Evolutionary conservation across 306 rosid species (phyloP).

Genomic region (Senna siamea): DNA sequence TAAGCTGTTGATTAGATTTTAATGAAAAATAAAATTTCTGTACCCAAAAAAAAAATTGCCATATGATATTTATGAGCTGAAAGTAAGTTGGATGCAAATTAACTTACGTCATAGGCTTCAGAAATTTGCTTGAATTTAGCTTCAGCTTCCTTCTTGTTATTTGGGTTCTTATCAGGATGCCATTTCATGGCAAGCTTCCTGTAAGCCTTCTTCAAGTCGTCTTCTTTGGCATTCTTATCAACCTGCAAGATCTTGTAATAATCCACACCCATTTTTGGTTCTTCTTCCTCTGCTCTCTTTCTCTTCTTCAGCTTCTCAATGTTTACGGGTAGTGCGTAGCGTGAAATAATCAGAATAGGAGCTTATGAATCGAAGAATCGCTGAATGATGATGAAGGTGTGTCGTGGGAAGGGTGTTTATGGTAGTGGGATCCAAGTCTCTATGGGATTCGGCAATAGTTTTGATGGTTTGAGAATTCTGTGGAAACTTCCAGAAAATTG

Average conservation of each 20-base stretch:
- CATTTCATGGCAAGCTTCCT: slow-evolving; percentile 80
- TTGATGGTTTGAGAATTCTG: slow-evolving; percentile 36
- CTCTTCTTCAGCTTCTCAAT: slow-evolving; percentile 37
- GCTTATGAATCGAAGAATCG: background rate
- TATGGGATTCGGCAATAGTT: background rate
- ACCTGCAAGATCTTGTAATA: slow-evolving; percentile 73
- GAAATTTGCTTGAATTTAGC: slow-evolving; percentile 73
- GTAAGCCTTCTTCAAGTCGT: slow-evolving; percentile 73
- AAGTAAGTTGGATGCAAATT: no score
- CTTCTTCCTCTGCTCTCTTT: slow-evolving; percentile 39
- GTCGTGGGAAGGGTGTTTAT: background rate
- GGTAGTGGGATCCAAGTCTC: background rate
- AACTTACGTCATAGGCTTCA: slow-evolving; percentile 67
- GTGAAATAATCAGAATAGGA: background rate
- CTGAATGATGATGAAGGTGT: background rate
- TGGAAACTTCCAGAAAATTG: slow-evolving; percentile 55
- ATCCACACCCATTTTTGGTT: slow-evolving; percentile 58
- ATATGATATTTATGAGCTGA: no score
- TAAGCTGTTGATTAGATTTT: background rate
- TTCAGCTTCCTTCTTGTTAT: slow-evolving; percentile 70
- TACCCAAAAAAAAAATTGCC: no score
- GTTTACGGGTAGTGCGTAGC: background rate
- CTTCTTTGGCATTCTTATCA: slow-evolving; percentile 65
- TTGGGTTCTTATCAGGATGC: slow-evolving; percentile 82
- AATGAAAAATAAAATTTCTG: background rate